These are phyloP conservation scores for Epichloe typhina DNA, from an alignment of 2,329 filamentous ascomycete genomes.

Conservation along the genomic window DNA sequence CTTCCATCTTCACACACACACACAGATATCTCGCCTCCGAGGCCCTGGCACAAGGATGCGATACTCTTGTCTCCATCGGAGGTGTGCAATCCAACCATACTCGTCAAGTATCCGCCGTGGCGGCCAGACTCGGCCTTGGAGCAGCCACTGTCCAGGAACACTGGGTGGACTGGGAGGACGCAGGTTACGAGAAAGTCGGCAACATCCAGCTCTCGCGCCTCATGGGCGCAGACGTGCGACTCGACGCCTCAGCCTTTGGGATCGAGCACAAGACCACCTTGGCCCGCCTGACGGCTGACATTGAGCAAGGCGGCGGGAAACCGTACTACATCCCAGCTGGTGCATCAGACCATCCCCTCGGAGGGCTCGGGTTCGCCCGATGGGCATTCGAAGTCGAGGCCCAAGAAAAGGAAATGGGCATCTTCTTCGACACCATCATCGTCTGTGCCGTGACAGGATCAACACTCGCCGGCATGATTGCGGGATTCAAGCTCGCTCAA, in stretches of 20 bases:
- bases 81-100: conserved; percentile 61
- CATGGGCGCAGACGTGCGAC: conserved; percentile 50
- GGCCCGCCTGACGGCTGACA: conserved; percentile 38
- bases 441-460: conserved; percentile 61
- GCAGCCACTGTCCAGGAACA: conserved; percentile 46
- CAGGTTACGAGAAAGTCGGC: conserved; percentile 49
- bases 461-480: conserved; percentile 59
- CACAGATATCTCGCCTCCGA: conserved; percentile 49
- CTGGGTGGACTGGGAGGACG: conserved; percentile 51
- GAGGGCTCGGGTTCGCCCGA: conserved; percentile 55
- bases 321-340: conserved; percentile 63
- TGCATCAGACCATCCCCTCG: conserved; percentile 56
- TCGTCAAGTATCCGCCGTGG: conserved; percentile 50
- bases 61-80: conserved; percentile 53
- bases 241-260: conserved; percentile 48
- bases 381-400: conserved; percentile 56
- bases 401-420: conserved; percentile 46
- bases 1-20: no score
- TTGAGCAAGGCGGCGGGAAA: conserved; percentile 38
- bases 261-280: conserved; percentile 56
- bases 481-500: conserved; percentile 54
- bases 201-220: conserved; percentile 59
- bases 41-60: conserved; percentile 40
- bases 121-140: conserved; percentile 42
- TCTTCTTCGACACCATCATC: conserved; percentile 55